Conservation (phyloP, 2,329 filamentous ascomycete species). For the Exserohilum rostratum region DNA sequence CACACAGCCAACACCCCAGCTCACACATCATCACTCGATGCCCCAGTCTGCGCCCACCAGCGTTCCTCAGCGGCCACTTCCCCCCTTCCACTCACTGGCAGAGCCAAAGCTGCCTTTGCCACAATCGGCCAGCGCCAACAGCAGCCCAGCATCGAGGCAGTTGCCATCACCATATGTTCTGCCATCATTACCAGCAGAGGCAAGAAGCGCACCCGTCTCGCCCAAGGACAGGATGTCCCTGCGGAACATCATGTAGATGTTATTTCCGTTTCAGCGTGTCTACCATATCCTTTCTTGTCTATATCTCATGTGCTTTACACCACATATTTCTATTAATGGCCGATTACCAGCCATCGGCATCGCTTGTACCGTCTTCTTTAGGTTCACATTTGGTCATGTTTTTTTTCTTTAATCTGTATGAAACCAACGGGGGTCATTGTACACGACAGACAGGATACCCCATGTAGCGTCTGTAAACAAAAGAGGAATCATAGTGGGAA, state of each 20-base stretch:
- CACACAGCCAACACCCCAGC: conserved; percentile 40
- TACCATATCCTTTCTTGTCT: conserved; percentile 31
- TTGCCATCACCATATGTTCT: conserved; percentile 40
- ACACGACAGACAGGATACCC: conserved; percentile 24
- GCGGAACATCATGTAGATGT: conserved; percentile 42
- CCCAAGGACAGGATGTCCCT: conserved; percentile 45
- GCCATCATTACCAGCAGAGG: conserved; percentile 24
- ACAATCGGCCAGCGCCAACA: conserved; percentile 25
- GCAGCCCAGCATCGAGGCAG: conserved; percentile 41
- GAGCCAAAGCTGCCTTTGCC: conserved; percentile 38
- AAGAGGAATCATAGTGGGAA: background rate
- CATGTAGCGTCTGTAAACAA: conserved; percentile 15
- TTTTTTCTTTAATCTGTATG: conserved; percentile 2
- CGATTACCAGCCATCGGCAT: conserved; percentile 15
- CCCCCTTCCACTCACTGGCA: conserved; percentile 41
- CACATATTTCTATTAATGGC: conserved; percentile 25
- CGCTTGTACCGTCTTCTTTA: conserved; percentile 14
- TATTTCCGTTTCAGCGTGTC: conserved; percentile 28
- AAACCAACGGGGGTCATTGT: conserved; percentile 15
- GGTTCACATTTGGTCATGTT: conserved; percentile 5
- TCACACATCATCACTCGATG: conserved; percentile 41
- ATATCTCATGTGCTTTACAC: conserved; percentile 18
- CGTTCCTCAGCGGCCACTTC: conserved; percentile 37
- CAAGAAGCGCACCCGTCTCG: conserved; percentile 42
- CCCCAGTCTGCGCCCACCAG: conserved; percentile 34